A percentile compares a stretch with the other conserved stretches of the same genome.
Evolutionary conservation across 805 yeast genomes (phyloP).

Genomic region (Saturnispora quitensis): DNA sequence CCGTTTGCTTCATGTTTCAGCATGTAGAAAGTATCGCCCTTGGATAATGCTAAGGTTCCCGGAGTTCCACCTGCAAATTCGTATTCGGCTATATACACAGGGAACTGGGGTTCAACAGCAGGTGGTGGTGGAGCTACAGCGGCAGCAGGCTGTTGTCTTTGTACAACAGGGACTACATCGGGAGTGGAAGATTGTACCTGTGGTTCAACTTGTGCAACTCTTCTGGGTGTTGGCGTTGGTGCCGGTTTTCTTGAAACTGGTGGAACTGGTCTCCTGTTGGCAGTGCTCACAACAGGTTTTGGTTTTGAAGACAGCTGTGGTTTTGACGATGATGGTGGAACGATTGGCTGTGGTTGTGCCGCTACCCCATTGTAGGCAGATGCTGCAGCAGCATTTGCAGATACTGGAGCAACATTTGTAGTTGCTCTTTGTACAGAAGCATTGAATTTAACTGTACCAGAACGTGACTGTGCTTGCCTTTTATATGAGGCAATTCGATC

Average conservation of each 20-base stretch:
- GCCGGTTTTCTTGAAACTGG: constrained; percentile 10
- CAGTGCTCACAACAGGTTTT: constrained; percentile 17
- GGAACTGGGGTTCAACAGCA: constrained; percentile 51
- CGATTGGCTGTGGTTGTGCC: constrained; percentile 1
- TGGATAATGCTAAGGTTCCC: constrained; percentile 67
- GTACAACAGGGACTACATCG: not conserved
- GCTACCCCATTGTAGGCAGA: constrained; percentile 21
- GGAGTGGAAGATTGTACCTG: not conserved
- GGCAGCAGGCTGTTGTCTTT: not conserved
- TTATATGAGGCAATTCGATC: constrained; percentile 22
- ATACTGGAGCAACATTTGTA: not conserved
- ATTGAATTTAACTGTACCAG: not conserved
- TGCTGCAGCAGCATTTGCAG: constrained; percentile 23
- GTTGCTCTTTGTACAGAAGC: not conserved
- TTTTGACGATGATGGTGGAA: constrained; percentile 9
- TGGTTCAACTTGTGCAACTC: not conserved
- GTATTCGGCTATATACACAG: constrained; percentile 76
- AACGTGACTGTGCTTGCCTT: constrained; percentile 10
- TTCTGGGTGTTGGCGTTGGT: constrained; percentile 7
- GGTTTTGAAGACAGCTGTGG: constrained; percentile 11
- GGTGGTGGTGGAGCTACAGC: constrained; percentile 43
- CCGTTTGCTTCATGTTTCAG: constrained; percentile 72
- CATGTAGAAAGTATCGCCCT: constrained; percentile 69
- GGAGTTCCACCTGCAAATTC: constrained; percentile 84
- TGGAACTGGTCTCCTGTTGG: constrained; percentile 16